Evolutionary conservation across 371 early-diverging fungal species (phyloP), one percentile per base, ranked within the genome.

Genomic region (Circinella umbellata): DNA sequence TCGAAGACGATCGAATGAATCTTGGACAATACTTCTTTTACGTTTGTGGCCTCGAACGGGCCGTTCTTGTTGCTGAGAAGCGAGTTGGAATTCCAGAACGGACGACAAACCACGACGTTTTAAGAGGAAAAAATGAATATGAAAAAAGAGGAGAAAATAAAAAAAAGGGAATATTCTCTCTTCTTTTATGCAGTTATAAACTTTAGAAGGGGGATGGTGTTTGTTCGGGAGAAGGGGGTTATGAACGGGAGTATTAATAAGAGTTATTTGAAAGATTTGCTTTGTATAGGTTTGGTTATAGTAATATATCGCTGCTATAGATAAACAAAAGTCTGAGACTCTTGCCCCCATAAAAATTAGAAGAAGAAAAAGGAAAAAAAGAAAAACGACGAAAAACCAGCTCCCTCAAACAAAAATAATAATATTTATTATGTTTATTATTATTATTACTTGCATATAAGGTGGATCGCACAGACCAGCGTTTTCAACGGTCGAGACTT

Each of bases 31-130:
- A 34, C 34, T 57, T 57, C 57, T 57, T 57, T 57, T 57, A n/a
- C 57, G 57, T 57, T 57, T 57, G 27, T 57, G 57, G 9, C 63
- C 39, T 39, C 48, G 63, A 39, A 39, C 17, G 63, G 39, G 63
- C 48, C 51, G 51, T 51, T 18, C 17, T 46, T n/a, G 48, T 51
- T 18, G 48, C n/a, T n/a, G 48, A 57, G 20, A 36, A 62, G 38
- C 10, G 48, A 47, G n/a, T 62, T 39, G 63, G 39, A 46, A 46
- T 62, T 62, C 49, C 34, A 51, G 36, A 13, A 54, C 20, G 66
- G 51, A 54, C 9, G 55, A 65, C 27, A 13, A 35, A 18, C 42
- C 42, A 42, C 42, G 42, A 42, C 42, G 13, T 55, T 17, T 34
- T 7, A 55, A 53, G 36, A 65, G 55, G 37, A 36, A 51, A 65